Evolutionary conservation across 164 flowering plant species (phyloP).

Genomic region (Aristolochia contorta): DNA sequence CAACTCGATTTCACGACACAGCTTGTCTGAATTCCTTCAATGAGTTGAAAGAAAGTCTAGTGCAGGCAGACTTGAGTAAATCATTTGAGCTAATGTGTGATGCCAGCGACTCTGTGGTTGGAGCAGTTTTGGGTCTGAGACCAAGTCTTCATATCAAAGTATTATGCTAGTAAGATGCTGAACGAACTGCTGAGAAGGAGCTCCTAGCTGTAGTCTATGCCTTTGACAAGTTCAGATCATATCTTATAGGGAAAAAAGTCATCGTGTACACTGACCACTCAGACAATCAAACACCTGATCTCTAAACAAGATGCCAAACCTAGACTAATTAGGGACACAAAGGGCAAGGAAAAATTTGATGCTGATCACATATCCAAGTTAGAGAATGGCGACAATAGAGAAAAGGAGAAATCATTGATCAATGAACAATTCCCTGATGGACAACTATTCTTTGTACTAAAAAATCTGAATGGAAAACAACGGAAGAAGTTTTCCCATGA

Average conservation of each 20-base stretch:
- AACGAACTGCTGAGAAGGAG: conserved; percentile 1
- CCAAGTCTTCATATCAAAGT: not conserved
- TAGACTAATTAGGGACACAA: not conserved
- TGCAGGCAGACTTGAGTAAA: not conserved
- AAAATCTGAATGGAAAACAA: too few relatives aligned
- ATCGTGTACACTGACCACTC: too few relatives aligned
- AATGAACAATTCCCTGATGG: not conserved
- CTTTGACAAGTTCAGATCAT: not conserved
- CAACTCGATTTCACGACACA: too few relatives aligned
- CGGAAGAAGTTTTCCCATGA: too few relatives aligned
- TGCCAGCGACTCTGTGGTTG: conserved; percentile 4
- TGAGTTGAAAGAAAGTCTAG: not conserved
- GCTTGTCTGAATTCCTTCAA: conserved; percentile 1
- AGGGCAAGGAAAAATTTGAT: not conserved
- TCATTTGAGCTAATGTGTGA: too few relatives aligned
- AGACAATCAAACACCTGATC: not conserved
- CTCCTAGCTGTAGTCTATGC: not conserved
- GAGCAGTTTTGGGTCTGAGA: conserved; percentile 2
- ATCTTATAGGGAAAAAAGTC: not conserved
- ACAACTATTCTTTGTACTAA: not conserved
- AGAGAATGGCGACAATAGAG: too few relatives aligned
- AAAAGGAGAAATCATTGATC: too few relatives aligned
- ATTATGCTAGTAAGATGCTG: conserved; percentile 4
- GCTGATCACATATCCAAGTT: too few relatives aligned
- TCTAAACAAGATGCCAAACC: not conserved